Conservation (phyloP, 164 flowering plant species). For the Berberis thunbergii region DNA sequence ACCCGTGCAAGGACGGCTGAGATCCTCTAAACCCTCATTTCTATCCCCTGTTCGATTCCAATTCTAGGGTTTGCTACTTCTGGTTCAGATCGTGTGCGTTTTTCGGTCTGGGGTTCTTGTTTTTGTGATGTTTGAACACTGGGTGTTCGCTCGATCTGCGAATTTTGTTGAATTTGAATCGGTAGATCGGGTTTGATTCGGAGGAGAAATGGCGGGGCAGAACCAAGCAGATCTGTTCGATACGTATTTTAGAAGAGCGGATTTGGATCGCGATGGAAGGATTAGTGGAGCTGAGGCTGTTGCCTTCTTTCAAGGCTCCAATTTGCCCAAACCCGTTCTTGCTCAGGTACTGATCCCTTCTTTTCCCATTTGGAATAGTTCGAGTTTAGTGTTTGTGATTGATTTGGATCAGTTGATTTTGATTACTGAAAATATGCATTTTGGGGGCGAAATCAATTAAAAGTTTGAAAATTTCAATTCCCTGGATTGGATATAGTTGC, state of each 20-base stretch:
- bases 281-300: constrained; percentile 95
- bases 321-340: constrained; percentile 68
- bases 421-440: no score
- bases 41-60: background rate
- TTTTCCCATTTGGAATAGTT: background rate
- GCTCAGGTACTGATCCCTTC: constrained; percentile 56
- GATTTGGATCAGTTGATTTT: background rate
- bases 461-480: no score
- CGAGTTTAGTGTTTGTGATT: background rate
- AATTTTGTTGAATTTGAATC: constrained; percentile 4
- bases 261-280: constrained; percentile 89
- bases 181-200: background rate
- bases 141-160: constrained; percentile 14
- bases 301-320: constrained; percentile 73
- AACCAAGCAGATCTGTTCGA: constrained; percentile 65
- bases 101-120: background rate
- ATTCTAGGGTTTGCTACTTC: constrained; percentile 1
- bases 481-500: no score
- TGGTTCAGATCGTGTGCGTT: background rate
- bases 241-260: constrained; percentile 75
- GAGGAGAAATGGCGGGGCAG: constrained; percentile 33
- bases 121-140: background rate
- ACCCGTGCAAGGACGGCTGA: constrained; percentile 3
- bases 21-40: constrained; percentile 8
- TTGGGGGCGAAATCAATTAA: no score